Conservation (phyloP, 2,329 filamentous ascomycete species). For the Neurospora sp. region DNA sequence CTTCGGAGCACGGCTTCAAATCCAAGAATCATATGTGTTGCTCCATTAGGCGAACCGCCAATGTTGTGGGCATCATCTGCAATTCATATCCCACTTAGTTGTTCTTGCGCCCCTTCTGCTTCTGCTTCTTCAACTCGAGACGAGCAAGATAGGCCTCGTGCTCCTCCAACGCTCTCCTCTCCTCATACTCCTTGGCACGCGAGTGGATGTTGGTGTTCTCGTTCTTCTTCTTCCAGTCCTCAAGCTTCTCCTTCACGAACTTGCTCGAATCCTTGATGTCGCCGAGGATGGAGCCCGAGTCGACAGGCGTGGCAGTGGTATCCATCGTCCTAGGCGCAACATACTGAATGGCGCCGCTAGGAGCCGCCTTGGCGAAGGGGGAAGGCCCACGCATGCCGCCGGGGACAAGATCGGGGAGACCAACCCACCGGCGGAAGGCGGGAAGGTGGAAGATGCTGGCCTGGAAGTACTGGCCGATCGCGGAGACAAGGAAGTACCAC, state of each 20-base stretch:
- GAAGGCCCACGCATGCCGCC: neutral
- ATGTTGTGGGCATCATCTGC: neutral
- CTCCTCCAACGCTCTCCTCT: constrained; percentile 19
- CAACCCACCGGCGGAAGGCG: constrained; percentile 27
- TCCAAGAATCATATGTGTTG: neutral
- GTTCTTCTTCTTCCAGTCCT: constrained; percentile 7
- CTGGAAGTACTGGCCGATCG: constrained; percentile 30
- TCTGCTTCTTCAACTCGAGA: constrained; percentile 5
- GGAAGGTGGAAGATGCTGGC: constrained; percentile 31
- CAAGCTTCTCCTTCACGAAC: constrained; percentile 13
- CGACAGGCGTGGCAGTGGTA: constrained; percentile 9
- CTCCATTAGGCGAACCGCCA: neutral
- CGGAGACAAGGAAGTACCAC: constrained; percentile 47
- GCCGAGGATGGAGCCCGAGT: constrained; percentile 6
- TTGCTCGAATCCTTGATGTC: constrained; percentile 11
- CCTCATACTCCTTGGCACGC: constrained; percentile 21
- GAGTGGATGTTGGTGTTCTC: constrained; percentile 2
- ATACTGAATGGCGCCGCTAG: constrained; percentile 17
- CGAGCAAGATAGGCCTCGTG: constrained; percentile 14
- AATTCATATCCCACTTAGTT: neutral
- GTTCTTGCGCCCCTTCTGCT: constrained; percentile 3
- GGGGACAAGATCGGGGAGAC: constrained; percentile 25
- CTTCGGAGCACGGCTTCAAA: neutral
- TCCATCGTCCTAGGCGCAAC: constrained; percentile 21
- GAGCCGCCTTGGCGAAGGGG: constrained; percentile 1